phyloP scores from a whole-genome alignment of 257 asterid species.

The Penstemon davidsonii region DNA sequence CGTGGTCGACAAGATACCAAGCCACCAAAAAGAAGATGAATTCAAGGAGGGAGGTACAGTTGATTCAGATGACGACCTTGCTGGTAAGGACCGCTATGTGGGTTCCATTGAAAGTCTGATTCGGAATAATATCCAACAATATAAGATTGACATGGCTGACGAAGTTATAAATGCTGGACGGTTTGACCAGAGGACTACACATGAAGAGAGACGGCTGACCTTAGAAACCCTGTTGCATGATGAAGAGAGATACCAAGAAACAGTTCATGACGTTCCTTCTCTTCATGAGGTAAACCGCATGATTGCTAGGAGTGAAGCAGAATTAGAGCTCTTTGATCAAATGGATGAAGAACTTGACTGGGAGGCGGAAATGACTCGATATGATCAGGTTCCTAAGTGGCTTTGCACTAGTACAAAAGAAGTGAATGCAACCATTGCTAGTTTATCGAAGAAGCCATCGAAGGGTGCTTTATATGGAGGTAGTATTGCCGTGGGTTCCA shows the following conservation, averaged over 20 bases:
- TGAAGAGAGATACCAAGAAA: slow-evolving; percentile 96
- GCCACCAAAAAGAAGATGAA: slow-evolving; percentile 97
- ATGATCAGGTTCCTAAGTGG: slow-evolving; percentile 89
- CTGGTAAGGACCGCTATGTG: slow-evolving; percentile 90
- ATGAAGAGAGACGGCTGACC: slow-evolving; percentile 96
- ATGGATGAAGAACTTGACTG: slow-evolving; percentile 95
- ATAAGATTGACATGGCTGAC: slow-evolving; percentile 99
- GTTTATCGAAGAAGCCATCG: slow-evolving; percentile 76
- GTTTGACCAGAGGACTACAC: slow-evolving; percentile 98
- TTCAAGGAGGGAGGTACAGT: slow-evolving; percentile 67
- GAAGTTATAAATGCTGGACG: slow-evolving; percentile 99
- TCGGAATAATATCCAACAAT: slow-evolving; percentile 94
- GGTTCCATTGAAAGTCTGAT: slow-evolving; percentile 96
- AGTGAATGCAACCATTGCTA: slow-evolving; percentile 69
- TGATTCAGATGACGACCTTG: slow-evolving; percentile 96
- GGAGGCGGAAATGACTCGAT: slow-evolving; percentile 83
- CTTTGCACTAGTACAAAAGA: slow-evolving; percentile 76
- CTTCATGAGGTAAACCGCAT: slow-evolving; percentile 96
- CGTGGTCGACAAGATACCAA: slow-evolving; percentile 84
- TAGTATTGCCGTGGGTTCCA: slow-evolving; percentile 43
- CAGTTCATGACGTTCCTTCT: slow-evolving; percentile 93
- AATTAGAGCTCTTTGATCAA: slow-evolving; percentile 87
- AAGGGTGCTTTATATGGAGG: slow-evolving; percentile 54
- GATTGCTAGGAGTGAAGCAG: slow-evolving; percentile 96
- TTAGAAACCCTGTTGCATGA: slow-evolving; percentile 93